These are phyloP conservation scores for Penicillium sp. DNA, from an alignment of 2,329 filamentous ascomycete genomes.

Conservation along the genomic window DNA sequence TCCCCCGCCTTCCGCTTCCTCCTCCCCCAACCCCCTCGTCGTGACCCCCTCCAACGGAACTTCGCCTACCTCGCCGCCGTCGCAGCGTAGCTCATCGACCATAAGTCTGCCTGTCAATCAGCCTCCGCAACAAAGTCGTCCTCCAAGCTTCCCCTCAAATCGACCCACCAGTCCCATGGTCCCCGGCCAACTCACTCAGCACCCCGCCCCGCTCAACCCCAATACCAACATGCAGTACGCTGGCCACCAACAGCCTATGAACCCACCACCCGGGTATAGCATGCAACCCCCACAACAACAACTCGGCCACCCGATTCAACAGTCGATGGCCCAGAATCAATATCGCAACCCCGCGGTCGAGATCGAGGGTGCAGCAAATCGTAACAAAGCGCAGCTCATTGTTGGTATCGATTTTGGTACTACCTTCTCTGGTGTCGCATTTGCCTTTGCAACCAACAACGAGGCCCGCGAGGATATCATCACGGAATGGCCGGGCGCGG, in stretches of 20 bases:
- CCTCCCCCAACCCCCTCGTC: constrained; percentile 39
- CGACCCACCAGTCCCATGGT: constrained; percentile 61
- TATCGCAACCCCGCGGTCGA: constrained; percentile 59
- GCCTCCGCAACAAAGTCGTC: constrained; percentile 54
- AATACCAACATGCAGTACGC: constrained; percentile 52
- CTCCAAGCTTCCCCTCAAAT: constrained; percentile 65
- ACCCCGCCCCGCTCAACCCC: constrained; percentile 62
- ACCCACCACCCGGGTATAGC: constrained; percentile 54
- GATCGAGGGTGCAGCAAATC: constrained; percentile 83
- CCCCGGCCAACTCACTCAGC: constrained; percentile 49
- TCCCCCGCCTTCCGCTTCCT: constrained; percentile 35
- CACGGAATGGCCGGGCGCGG: constrained; percentile 97
- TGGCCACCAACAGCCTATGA: constrained; percentile 48
- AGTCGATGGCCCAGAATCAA: constrained; percentile 34
- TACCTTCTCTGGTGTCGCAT: constrained; percentile 96
- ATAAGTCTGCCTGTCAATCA: constrained; percentile 58
- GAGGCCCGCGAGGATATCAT: constrained; percentile 99
- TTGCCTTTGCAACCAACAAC: constrained; percentile 91
- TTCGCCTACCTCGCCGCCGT: constrained; percentile 45
- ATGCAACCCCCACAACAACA: constrained; percentile 42
- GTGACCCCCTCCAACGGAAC: constrained; percentile 45
- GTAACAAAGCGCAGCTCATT: constrained; percentile 95
- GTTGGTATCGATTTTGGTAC: constrained; percentile 99
- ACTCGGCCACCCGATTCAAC: constrained; percentile 37
- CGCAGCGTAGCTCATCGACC: constrained; percentile 53